These are phyloP conservation scores for Citrus reticulata DNA, from an alignment of 345 rosid genomes.

Conservation along the genomic window DNA sequence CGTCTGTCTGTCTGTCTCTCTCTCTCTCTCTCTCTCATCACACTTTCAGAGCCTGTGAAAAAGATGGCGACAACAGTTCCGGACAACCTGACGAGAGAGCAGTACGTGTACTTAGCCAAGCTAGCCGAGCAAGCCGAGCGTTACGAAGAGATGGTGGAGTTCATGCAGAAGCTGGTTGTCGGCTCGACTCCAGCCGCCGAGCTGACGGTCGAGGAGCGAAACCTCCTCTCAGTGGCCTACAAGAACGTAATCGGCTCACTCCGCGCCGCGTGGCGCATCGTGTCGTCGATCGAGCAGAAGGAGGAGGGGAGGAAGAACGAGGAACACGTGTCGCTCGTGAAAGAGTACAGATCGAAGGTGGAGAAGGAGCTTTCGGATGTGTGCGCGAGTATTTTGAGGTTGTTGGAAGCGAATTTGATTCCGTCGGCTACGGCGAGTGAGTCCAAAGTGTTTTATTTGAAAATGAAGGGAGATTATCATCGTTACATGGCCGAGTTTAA, in stretches of 20 bases:
- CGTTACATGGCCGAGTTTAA: conserved; percentile 94
- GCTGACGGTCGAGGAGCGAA: conserved; percentile 91
- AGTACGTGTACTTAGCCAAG: conserved; percentile 88
- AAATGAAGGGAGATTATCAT: conserved; percentile 93
- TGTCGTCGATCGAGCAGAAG: conserved; percentile 92
- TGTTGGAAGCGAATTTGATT: conserved; percentile 66
- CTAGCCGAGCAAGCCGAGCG: conserved; percentile 98
- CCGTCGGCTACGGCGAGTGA: conserved; percentile 77
- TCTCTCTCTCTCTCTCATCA: background rate
- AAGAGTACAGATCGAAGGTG: conserved; percentile 92
- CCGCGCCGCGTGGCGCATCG: conserved; percentile 96
- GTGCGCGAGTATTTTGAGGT: conserved; percentile 64
- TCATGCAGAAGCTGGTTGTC: conserved; percentile 85
- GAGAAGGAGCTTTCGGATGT: conserved; percentile 76
- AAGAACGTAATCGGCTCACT: conserved; percentile 98
- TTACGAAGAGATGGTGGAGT: conserved; percentile 94
- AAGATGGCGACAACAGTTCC: conserved; percentile 35
- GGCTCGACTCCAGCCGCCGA: conserved; percentile 75
- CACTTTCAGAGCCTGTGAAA: background rate
- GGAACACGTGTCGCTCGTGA: conserved; percentile 81
- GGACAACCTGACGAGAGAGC: conserved; percentile 71
- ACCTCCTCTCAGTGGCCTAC: conserved; percentile 92
- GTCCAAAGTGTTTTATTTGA: conserved; percentile 32
- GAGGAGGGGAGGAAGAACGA: conserved; percentile 94
- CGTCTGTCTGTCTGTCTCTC: background rate